Percentiles rank a stretch among this genome's conserved stretches.
These are phyloP conservation scores for Inga oerstediana DNA, from an alignment of 306 rosid genomes.

Conservation along the genomic window DNA sequence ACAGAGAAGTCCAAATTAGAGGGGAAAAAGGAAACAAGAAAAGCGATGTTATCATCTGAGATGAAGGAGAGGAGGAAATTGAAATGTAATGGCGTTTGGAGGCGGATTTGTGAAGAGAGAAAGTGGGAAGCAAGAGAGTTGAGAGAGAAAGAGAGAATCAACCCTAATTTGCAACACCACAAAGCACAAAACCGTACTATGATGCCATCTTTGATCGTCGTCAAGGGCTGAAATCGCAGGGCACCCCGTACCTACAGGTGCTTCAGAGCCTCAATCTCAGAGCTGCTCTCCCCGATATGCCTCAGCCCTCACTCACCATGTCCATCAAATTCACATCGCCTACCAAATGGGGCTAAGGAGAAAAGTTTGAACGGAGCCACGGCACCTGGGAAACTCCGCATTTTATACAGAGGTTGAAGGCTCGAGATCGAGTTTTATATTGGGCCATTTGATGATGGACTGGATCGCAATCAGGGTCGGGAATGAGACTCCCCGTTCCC, in stretches of 20 bases:
- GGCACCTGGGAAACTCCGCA: background rate
- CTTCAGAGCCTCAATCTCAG: slow-evolving; percentile 59
- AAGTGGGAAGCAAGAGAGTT: slow-evolving; percentile 23
- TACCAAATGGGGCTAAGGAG: background rate
- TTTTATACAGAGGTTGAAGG: too few species aligned
- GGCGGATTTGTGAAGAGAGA: slow-evolving; percentile 67
- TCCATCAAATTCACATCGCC: background rate
- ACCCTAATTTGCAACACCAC: slow-evolving; percentile 4
- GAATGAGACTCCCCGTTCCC: too few species aligned
- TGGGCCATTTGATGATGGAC: too few species aligned
- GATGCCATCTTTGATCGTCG: slow-evolving; percentile 62
- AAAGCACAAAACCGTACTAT: slow-evolving; percentile 86
- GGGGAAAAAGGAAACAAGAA: background rate
- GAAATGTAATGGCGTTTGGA: slow-evolving; percentile 80
- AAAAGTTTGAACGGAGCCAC: too few species aligned
- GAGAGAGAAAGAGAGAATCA: too few species aligned
- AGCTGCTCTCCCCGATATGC: slow-evolving; percentile 72
- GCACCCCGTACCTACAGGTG: slow-evolving; percentile 76
- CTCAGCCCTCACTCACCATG: slow-evolving; percentile 43
- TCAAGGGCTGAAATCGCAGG: slow-evolving; percentile 68
- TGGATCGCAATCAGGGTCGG: too few species aligned
- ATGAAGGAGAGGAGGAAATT: background rate
- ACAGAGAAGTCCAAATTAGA: background rate
- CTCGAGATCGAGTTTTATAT: too few species aligned
- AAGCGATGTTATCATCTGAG: background rate